phyloP scores from a whole-genome alignment of 371 early-diverging fungal genomes.

The Rhizopus arrhizus region DNA sequence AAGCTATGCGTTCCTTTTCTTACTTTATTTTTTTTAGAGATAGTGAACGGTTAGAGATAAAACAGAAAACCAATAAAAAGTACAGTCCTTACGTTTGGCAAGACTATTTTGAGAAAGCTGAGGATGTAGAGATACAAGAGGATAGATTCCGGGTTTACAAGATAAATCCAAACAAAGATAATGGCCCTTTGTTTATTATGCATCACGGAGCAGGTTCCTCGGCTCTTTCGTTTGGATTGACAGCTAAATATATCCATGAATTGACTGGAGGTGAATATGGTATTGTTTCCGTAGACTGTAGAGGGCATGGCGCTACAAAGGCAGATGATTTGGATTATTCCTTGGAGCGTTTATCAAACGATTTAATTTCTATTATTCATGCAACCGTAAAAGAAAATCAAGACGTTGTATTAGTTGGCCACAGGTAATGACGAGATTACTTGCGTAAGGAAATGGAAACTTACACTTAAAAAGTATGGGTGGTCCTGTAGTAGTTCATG shows the following conservation, averaged over 20 bases:
- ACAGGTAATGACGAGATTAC: conserved; percentile 56
- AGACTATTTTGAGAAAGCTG: conserved; percentile 40
- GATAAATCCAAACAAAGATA: conserved; percentile 23
- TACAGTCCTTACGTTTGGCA: conserved; percentile 39
- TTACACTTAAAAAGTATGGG: conserved; percentile 75
- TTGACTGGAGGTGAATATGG: conserved; percentile 48
- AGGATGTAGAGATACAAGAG: conserved; percentile 30
- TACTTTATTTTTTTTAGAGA: neutral
- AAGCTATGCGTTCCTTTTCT: neutral
- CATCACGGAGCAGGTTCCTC: conserved; percentile 92
- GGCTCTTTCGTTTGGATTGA: conserved; percentile 76
- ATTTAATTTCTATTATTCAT: conserved; percentile 59
- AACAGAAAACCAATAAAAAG: conserved; percentile 4
- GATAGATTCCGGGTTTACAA: conserved; percentile 46
- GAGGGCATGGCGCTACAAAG: conserved; percentile 81
- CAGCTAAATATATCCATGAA: conserved; percentile 54
- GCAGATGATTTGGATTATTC: conserved; percentile 59
- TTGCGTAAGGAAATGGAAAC: neutral
- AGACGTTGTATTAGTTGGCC: conserved; percentile 77
- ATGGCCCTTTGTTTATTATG: conserved; percentile 74
- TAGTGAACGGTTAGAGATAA: neutral
- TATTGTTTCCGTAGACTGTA: conserved; percentile 72
- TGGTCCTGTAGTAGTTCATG: conserved; percentile 83
- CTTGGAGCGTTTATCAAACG: conserved; percentile 56
- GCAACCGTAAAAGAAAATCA: conserved; percentile 34